Evolutionary conservation across 495 filamentous ascomycete genomes (phyloP).

Genomic region (Annulohypoxylon nitens): DNA sequence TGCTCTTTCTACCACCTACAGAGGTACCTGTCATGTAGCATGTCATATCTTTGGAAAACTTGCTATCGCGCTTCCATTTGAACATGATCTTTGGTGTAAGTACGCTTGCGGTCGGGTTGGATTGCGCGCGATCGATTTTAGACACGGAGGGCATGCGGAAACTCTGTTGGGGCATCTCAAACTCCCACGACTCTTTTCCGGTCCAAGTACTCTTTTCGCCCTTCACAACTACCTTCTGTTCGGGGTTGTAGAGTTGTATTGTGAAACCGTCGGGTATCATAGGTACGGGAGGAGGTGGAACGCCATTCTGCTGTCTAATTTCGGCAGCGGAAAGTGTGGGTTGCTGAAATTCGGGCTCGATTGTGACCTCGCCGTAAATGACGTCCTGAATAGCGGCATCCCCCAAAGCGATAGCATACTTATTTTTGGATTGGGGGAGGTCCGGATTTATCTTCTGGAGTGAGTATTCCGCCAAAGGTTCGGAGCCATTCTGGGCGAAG

Average conservation of each 20-base stretch:
- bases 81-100: conserved; percentile 85
- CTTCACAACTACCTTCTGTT: conserved; percentile 80
- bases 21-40: conserved; percentile 84
- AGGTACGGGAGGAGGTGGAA: conserved; percentile 77
- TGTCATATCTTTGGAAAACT: conserved; percentile 81
- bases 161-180: conserved; percentile 88
- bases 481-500: conserved; percentile 83
- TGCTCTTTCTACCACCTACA: conserved; percentile 76
- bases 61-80: conserved; percentile 91
- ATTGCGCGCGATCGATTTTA: conserved; percentile 79
- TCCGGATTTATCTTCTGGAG: conserved; percentile 80
- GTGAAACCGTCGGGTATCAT: conserved; percentile 82
- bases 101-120: conserved; percentile 74
- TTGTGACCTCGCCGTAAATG: conserved; percentile 87
- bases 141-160: conserved; percentile 85
- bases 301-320: conserved; percentile 75
- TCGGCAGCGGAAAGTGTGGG: conserved; percentile 83
- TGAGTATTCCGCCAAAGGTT: conserved; percentile 81
- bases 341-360: conserved; percentile 86
- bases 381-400: conserved; percentile 85
- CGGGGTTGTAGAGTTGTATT: conserved; percentile 93
- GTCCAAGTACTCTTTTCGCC: conserved; percentile 82
- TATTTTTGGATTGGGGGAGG: conserved; percentile 76
- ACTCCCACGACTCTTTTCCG: conserved; percentile 84
- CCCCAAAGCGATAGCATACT: conserved; percentile 86